Percentiles rank a stretch among this genome's conserved stretches.
Conservation (phyloP, 2,329 filamentous ascomycete species). For the Phyllosticta citrichinensis region DNA sequence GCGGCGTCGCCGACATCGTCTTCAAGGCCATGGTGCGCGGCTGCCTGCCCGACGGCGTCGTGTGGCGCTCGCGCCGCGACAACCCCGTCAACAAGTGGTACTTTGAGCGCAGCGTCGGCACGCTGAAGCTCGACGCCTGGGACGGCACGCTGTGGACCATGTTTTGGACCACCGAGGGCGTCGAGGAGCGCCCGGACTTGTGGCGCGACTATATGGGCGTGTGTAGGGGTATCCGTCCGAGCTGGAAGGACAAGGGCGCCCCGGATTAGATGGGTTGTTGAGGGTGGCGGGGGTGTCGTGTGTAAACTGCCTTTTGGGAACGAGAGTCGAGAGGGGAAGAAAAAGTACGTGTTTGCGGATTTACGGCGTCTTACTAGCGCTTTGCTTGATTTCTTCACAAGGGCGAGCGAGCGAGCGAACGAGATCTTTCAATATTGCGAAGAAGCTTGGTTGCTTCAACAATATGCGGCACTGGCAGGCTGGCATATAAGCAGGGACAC, state of each 20-base stretch:
- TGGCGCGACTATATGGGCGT: conserved; percentile 42
- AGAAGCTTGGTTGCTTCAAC: no score
- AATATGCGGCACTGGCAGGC: no score
- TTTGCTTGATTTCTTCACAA: no score
- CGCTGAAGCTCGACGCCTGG: conserved; percentile 54
- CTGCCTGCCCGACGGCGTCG: conserved; percentile 81
- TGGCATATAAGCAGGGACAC: no score
- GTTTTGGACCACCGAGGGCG: conserved; percentile 85
- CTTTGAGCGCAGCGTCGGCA: conserved; percentile 80
- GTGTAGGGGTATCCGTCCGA: conserved; percentile 38
- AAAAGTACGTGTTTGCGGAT: no score
- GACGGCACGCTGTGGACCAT: conserved; percentile 84
- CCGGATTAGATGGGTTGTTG: conserved; percentile 11
- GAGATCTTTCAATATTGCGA: no score
- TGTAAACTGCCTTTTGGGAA: no score
- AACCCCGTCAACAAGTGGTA: conserved; percentile 99
- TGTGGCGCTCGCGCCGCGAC: conserved; percentile 80
- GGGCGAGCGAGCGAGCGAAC: no score
- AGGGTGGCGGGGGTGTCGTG: no score
- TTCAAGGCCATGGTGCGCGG: conserved; percentile 91
- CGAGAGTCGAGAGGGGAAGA: no score
- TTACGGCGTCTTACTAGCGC: no score
- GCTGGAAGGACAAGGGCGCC: conserved; percentile 36
- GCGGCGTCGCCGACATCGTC: conserved; percentile 88
- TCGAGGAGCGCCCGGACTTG: conserved; percentile 21